Evolutionary conservation across 2,329 filamentous ascomycete species (phyloP).

Genomic region (Penicillium sp.): DNA sequence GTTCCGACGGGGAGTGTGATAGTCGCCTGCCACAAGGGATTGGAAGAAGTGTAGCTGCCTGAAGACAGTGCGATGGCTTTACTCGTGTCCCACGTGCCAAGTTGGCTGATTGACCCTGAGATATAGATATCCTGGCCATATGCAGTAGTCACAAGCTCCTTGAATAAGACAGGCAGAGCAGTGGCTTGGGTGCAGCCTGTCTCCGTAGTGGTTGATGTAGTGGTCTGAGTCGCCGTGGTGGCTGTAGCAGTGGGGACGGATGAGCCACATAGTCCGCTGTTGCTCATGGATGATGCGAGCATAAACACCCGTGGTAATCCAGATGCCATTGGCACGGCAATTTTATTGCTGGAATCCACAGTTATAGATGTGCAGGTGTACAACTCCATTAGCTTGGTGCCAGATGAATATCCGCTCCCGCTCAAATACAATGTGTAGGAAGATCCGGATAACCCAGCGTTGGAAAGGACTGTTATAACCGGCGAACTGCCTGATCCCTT

Average conservation of each 20-base stretch:
- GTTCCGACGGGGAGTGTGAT: constrained; percentile 57
- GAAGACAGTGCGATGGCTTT: constrained; percentile 59
- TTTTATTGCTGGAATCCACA: constrained; percentile 43
- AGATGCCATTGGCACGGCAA: constrained; percentile 45
- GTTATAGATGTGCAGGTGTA: constrained; percentile 44
- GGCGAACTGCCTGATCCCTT: constrained; percentile 40
- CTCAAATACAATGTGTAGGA: constrained; percentile 24
- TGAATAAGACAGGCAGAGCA: constrained; percentile 62
- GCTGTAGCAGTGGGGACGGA: constrained; percentile 3
- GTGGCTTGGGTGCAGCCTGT: constrained; percentile 28
- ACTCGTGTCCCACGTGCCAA: constrained; percentile 62
- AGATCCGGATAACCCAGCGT: constrained; percentile 36
- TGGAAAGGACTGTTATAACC: constrained; percentile 44
- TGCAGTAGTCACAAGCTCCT: constrained; percentile 55
- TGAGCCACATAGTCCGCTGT: constrained; percentile 12
- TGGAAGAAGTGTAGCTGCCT: constrained; percentile 55
- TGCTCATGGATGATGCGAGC: constrained; percentile 11
- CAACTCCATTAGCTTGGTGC: constrained; percentile 26
- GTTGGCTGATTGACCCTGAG: constrained; percentile 56
- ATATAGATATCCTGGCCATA: constrained; percentile 66
- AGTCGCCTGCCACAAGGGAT: constrained; percentile 61
- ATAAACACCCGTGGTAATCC: constrained; percentile 44
- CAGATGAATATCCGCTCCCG: constrained; percentile 24
- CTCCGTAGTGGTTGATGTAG: constrained; percentile 2
- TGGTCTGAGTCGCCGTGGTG: constrained; percentile 4